Evolutionary conservation across 2,329 filamentous ascomycete species (phyloP).

Genomic region (Orbilia quercus): DNA sequence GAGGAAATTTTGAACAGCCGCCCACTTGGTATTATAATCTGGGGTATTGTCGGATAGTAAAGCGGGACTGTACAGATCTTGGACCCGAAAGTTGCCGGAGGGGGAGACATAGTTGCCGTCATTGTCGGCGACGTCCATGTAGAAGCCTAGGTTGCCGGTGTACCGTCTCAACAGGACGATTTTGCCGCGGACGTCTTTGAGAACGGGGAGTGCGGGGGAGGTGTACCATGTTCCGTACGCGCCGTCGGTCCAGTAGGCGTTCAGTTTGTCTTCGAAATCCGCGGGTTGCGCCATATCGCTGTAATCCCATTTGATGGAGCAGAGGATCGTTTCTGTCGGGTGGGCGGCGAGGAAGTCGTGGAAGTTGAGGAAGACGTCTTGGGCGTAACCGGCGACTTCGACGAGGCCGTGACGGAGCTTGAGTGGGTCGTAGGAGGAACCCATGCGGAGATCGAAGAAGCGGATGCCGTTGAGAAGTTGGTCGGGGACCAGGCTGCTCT

Average conservation of each 20-base stretch:
- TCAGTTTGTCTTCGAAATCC: slow-evolving; percentile 20
- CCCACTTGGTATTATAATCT: slow-evolving; percentile 25
- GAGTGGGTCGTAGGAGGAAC: slow-evolving; percentile 15
- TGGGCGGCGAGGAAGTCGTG: slow-evolving; percentile 13
- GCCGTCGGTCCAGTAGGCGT: slow-evolving; percentile 8
- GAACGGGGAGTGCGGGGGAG: slow-evolving; percentile 9
- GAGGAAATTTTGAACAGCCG: slow-evolving; percentile 6
- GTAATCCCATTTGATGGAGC: slow-evolving; percentile 38
- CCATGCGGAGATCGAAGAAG: slow-evolving; percentile 27
- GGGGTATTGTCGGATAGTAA: background rate
- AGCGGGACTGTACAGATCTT: slow-evolving; percentile 28
- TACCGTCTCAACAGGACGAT: slow-evolving; percentile 26
- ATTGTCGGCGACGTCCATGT: slow-evolving; percentile 23
- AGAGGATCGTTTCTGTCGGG: slow-evolving; percentile 23
- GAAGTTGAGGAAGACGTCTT: slow-evolving; percentile 16
- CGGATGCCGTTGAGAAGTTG: slow-evolving; percentile 26
- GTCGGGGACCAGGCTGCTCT: slow-evolving; percentile 15
- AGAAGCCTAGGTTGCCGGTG: slow-evolving; percentile 17
- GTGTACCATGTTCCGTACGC: slow-evolving; percentile 20
- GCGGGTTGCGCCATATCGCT: slow-evolving; percentile 13
- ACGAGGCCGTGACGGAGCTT: slow-evolving; percentile 26
- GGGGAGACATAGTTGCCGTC: slow-evolving; percentile 6
- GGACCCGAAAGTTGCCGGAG: slow-evolving; percentile 16
- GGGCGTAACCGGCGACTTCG: slow-evolving; percentile 13
- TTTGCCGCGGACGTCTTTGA: slow-evolving; percentile 21